Evolutionary conservation across 169 alveolate genomes (phyloP).

Genomic region (Plasmodium fragile): DNA sequence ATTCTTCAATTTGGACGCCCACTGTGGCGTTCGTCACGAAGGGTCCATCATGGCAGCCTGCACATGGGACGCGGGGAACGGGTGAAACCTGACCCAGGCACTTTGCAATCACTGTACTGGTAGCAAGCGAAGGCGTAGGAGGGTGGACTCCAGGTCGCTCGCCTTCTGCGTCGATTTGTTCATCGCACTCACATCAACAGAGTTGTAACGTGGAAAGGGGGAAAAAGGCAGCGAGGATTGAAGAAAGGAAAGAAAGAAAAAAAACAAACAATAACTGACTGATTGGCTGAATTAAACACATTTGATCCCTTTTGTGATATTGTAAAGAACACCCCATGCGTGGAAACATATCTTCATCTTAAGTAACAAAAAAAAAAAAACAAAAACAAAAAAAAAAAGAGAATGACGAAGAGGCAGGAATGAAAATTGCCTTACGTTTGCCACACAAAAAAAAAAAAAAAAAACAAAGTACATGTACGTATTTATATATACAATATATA

Average conservation of each 20-base stretch:
- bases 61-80: neutral
- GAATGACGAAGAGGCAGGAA: neutral
- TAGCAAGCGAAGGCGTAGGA: neutral
- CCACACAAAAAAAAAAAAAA: slow-evolving; percentile 6
- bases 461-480: neutral
- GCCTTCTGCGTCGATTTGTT: neutral
- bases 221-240: neutral
- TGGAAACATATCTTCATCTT: neutral
- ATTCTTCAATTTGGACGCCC: neutral
- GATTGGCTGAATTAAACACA: neutral
- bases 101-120: neutral
- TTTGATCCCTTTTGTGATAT: neutral
- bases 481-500: neutral
- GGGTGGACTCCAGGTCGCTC: neutral
- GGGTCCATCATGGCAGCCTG: neutral
- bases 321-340: neutral
- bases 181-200: neutral
- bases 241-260: neutral
- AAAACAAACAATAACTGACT: neutral
- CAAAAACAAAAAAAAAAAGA: neutral
- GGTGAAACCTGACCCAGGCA: neutral
- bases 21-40: neutral
- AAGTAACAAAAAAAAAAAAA: neutral
- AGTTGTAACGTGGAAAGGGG: neutral
- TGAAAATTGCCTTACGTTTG: neutral